Percentiles rank a stretch among this genome's conserved stretches.
Conservation (phyloP, 208 protist genomes). For the Acanthamoeba triangularis region DNA sequence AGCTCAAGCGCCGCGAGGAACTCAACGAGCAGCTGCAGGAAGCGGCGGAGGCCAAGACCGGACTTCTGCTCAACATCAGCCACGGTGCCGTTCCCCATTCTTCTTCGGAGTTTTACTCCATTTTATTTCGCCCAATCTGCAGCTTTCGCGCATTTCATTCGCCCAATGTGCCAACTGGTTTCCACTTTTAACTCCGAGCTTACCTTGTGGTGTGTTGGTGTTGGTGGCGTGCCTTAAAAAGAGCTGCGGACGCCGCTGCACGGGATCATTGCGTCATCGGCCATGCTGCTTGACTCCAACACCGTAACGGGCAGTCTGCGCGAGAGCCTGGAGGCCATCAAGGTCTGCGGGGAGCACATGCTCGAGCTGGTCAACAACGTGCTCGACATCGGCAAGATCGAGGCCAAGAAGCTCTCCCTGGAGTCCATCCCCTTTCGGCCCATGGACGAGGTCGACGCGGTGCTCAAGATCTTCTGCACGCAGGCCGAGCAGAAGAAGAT, state of each 20-base stretch:
- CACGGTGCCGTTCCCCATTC: not conserved
- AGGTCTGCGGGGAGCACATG: constrained; percentile 53
- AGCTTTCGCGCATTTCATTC: not conserved
- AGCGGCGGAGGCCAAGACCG: constrained; percentile 54
- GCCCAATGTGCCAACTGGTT: not conserved
- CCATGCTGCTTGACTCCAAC: not conserved
- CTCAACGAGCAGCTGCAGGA: constrained; percentile 49
- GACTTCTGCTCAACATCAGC: constrained; percentile 63
- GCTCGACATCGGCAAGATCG: constrained; percentile 43
- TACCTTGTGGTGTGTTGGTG: not conserved
- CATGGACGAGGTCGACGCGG: not conserved
- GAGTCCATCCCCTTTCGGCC: constrained; percentile 58
- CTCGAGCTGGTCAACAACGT: constrained; percentile 57
- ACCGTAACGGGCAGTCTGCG: not conserved
- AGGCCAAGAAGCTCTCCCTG: constrained; percentile 31
- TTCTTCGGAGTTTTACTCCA: no score
- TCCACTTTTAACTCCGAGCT: not conserved
- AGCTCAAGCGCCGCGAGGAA: constrained; percentile 27
- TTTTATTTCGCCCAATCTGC: no score
- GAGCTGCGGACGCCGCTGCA: constrained; percentile 66
- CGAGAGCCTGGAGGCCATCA: constrained; percentile 2
- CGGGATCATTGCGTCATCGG: constrained; percentile 47
- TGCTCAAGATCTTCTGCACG: not conserved
- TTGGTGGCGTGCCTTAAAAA: not conserved
- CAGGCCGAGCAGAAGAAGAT: constrained; percentile 57